Evolutionary conservation across 495 filamentous ascomycete genomes (phyloP), one percentile per base, ranked within the genome.

Genomic region (Sphaerosporella brunnea): DNA sequence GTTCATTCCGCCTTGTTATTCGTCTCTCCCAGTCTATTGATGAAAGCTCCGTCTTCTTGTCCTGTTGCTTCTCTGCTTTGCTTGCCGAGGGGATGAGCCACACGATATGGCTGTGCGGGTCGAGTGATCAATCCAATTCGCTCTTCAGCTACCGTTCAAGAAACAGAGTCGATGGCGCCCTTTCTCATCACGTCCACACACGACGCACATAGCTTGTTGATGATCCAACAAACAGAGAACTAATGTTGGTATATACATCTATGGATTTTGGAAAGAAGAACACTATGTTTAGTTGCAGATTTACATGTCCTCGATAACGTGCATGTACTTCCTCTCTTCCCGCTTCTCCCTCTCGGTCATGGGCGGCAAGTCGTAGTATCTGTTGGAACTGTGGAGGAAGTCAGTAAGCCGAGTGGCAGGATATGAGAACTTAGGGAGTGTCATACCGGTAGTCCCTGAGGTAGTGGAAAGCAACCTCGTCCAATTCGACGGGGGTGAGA

Each of bases 251-350:
- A 51, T 51, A 54, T 49, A 53, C 35, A 35, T 56, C 48, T 58
- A 59, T 41, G 23, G 54, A n/a, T 4, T 9, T 43, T 28, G 10
- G 39, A 3, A 9, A 28, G 20, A 43, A 5, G 19, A 39, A 19
- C 23, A 26, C 16, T 35, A 19, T 46, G 23, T 23, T n/a, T 25
- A 43, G 26, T n/a, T 13, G 21, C 40, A 43, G 23, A 43, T 63
- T 60, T 77, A 87, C 68, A 90, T 76, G 63, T 90, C 80, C 58
- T 94, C 84, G 54, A 88, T 70, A 58, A 96, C 83, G 61, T 96
- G 92, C 62, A 96, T 62, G 64, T 88, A 99, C 72, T 93, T 87
- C 74, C 74, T 88, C 66, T 99, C 88, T 64, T 95, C 88, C 58
- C 72, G 73, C 70, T 76, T 86, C 73, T 99, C 90, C 60, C 78